Evolutionary conservation across 1,139 yeast species (phyloP), one percentile per base, ranked within the genome.

Genomic region (Diutina catenulata): DNA sequence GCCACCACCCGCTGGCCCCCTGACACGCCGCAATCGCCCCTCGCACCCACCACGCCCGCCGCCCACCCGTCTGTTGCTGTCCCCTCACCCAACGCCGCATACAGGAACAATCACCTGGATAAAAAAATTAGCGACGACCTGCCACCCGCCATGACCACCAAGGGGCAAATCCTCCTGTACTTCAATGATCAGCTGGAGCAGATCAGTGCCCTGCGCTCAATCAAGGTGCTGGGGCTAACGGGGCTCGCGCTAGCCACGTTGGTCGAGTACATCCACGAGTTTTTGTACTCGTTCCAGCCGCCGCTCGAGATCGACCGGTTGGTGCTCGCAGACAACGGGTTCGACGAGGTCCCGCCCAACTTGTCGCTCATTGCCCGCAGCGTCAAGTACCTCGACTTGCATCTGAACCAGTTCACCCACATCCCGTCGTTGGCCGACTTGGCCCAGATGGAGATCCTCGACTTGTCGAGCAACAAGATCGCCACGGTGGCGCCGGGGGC

Each of bases 401-500:
- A 31, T 14, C 25, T 21, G 25, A 31, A 31, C 14, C 20, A 31
- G 4, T 31, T 31, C 15, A 16, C 19, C 7, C 5, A n/a, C 9
- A 31, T 31, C 11, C 24, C 35, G 3, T 24, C 20, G 13, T 7
- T 31, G 23, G 35, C 25, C n/a, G 35, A 20, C 6, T 55, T 80
- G 48, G 60, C 53, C 39, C n/a, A 23, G 40, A 55, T 80, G 42
- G 68, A 70, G 46, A 79, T 80, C 4, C 55, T 84, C 14, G 76
- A 83, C 10, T 57, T 84, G 41, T 76, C 76, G 41, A 70, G 72
- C 44, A 84, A 84, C 55, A 59, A 60, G 32, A 65, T 84, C 45
- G 64, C 70, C 38, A 68, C 68, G 36, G 57, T 83, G 15, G 78
- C 86, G 7, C 74, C 76, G 1, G 61, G 68, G 9, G 56, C 78